Evolutionary conservation across 1,284 basidiomycete genomes (phyloP).

Genomic region (Leccinum laetum): DNA sequence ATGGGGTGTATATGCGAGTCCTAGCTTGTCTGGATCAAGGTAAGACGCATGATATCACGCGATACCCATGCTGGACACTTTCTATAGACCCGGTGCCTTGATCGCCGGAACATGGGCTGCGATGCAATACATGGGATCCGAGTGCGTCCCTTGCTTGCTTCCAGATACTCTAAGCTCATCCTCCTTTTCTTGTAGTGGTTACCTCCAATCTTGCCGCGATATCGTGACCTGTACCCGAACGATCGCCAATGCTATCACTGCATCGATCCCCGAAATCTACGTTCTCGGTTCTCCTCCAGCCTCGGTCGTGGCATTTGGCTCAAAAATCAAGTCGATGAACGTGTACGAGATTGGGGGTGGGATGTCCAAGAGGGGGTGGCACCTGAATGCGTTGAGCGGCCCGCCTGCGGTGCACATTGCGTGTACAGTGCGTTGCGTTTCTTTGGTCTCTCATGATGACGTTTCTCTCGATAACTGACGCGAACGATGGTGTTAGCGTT

Average conservation of each 20-base stretch:
- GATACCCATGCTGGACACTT: not conserved
- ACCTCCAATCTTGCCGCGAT: slow-evolving; percentile 82
- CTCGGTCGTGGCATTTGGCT: slow-evolving; percentile 89
- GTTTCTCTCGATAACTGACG: not conserved
- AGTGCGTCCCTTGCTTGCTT: slow-evolving; percentile 45
- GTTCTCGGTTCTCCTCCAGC: slow-evolving; percentile 89
- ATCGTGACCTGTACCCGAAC: slow-evolving; percentile 78
- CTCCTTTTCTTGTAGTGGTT: slow-evolving; percentile 59
- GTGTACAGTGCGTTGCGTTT: slow-evolving; percentile 69
- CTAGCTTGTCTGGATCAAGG: slow-evolving; percentile 88
- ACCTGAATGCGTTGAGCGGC: slow-evolving; percentile 82
- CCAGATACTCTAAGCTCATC: not conserved
- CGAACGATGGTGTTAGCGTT: slow-evolving; percentile 61
- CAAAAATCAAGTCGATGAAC: slow-evolving; percentile 58
- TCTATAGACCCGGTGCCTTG: slow-evolving; percentile 79
- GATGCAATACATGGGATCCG: slow-evolving; percentile 88
- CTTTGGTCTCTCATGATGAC: not conserved
- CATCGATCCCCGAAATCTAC: slow-evolving; percentile 78
- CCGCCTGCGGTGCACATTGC: slow-evolving; percentile 93
- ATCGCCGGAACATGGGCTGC: slow-evolving; percentile 98
- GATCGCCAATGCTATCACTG: slow-evolving; percentile 66
- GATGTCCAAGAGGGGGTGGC: slow-evolving; percentile 88
- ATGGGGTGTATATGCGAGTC: slow-evolving; percentile 83
- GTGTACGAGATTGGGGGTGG: slow-evolving; percentile 89
- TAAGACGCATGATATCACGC: slow-evolving; percentile 35